phyloP scores from a whole-genome alignment of 306 rosid species.

The Crotalaria pallida region DNA sequence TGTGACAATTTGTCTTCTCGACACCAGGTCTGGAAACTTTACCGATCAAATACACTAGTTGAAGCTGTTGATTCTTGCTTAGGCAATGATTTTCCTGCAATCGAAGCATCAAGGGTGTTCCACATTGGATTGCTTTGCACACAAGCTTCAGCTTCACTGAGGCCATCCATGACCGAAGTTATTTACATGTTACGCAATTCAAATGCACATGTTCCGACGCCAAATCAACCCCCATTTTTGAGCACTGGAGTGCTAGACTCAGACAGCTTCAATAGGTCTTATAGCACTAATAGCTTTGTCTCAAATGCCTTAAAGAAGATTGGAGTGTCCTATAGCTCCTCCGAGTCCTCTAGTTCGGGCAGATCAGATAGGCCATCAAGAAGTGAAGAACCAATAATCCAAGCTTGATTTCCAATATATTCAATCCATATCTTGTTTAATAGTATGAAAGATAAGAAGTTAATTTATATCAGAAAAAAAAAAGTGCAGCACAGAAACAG shows the following conservation, averaged over 20 bases:
- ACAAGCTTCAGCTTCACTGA: constrained; percentile 63
- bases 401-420: constrained; percentile 11
- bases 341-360: constrained; percentile 36
- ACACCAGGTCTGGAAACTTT: constrained; percentile 64
- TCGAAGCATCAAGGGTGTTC: constrained; percentile 44
- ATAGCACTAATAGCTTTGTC: constrained; percentile 38
- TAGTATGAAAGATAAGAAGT: background rate
- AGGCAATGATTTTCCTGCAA: constrained; percentile 41
- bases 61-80: constrained; percentile 57
- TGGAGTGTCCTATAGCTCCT: constrained; percentile 36
- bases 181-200: constrained; percentile 45
- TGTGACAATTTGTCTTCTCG: constrained; percentile 6
- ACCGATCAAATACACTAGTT: constrained; percentile 34
- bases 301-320: constrained; percentile 44
- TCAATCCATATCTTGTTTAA: background rate
- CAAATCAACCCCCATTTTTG: constrained; percentile 77
- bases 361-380: constrained; percentile 40
- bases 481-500: background rate
- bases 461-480: background rate
- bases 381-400: constrained; percentile 23
- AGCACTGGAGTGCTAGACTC: constrained; percentile 38
- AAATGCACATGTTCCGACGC: constrained; percentile 37
- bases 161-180: constrained; percentile 69
- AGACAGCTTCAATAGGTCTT: constrained; percentile 36
- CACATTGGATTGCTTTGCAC: constrained; percentile 76